A percentile compares a stretch with the other conserved stretches of the same genome.
Evolutionary conservation across 257 asterid species (phyloP).

Genomic region (Plectranthus barbatus): DNA sequence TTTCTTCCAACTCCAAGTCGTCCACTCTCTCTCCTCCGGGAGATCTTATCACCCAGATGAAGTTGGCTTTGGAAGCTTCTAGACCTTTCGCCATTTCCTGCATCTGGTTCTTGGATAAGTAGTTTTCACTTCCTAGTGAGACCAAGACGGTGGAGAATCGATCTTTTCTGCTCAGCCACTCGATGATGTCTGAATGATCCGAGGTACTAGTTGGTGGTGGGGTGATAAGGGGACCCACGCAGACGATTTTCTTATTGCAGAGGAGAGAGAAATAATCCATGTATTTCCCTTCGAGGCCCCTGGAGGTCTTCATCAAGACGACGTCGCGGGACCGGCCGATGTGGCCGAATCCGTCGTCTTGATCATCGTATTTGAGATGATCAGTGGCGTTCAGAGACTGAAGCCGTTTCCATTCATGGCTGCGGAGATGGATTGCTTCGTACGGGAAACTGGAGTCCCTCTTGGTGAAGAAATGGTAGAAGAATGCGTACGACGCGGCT

Average conservation of each 20-base stretch:
- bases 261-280: neutral
- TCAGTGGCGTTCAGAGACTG: neutral
- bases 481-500: neutral
- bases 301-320: neutral
- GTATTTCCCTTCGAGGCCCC: conserved; percentile 4
- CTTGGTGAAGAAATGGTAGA: neutral
- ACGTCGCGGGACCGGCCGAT: neutral
- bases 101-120: conserved; percentile 23
- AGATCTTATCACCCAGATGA: conserved; percentile 38
- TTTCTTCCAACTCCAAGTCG: conserved; percentile 5
- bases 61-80: conserved; percentile 28
- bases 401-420: neutral
- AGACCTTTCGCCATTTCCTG: conserved; percentile 31
- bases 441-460: neutral
- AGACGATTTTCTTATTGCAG: neutral
- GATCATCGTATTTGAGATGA: no score
- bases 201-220: neutral
- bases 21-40: conserved; percentile 13
- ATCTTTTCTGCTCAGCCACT: conserved; percentile 26
- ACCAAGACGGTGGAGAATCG: conserved; percentile 26
- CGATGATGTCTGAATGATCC: conserved; percentile 15
- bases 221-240: neutral
- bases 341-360: neutral
- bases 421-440: neutral
- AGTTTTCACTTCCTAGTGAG: conserved; percentile 44